Evolutionary conservation across 2,329 filamentous ascomycete species (phyloP).

Genomic region (Phyllosticta ampelicida): DNA sequence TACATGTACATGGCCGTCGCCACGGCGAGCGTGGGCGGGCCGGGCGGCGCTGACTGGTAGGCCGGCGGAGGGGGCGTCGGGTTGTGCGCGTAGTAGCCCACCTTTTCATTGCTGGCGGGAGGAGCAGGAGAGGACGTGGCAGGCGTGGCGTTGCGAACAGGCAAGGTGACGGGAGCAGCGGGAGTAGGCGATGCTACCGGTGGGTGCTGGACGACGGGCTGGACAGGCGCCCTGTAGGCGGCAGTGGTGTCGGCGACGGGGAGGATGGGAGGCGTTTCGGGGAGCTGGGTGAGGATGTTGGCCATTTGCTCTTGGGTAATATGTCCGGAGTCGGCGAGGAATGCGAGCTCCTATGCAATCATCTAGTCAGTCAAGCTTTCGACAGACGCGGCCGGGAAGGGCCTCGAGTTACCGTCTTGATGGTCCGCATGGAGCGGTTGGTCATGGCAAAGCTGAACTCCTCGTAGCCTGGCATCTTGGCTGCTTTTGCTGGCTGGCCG

Average conservation of each 20-base stretch:
- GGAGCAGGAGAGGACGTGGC: slow-evolving; percentile 21
- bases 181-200: slow-evolving; percentile 20
- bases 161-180: slow-evolving; percentile 24
- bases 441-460: slow-evolving; percentile 48
- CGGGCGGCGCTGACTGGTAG: slow-evolving; percentile 39
- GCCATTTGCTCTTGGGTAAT: slow-evolving; percentile 68
- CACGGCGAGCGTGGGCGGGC: slow-evolving; percentile 50
- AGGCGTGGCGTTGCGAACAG: slow-evolving; percentile 17
- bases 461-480: slow-evolving; percentile 18
- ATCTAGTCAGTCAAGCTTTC: slow-evolving; percentile 12
- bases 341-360: slow-evolving; percentile 69
- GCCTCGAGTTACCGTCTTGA: slow-evolving; percentile 60
- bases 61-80: slow-evolving; percentile 30
- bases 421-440: slow-evolving; percentile 76
- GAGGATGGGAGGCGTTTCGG: slow-evolving; percentile 52
- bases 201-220: slow-evolving; percentile 10
- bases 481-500: not conserved
- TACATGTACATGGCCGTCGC: slow-evolving; percentile 81
- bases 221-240: slow-evolving; percentile 12
- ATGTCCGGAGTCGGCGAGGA: slow-evolving; percentile 70
- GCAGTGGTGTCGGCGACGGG: not conserved
- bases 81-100: slow-evolving; percentile 29
- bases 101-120: slow-evolving; percentile 26
- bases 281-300: slow-evolving; percentile 63
- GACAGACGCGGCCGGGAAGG: not conserved